These are phyloP conservation scores for Leccinum griseonigrum DNA, from an alignment of 1,284 basidiomycete species.

Conservation along the genomic window DNA sequence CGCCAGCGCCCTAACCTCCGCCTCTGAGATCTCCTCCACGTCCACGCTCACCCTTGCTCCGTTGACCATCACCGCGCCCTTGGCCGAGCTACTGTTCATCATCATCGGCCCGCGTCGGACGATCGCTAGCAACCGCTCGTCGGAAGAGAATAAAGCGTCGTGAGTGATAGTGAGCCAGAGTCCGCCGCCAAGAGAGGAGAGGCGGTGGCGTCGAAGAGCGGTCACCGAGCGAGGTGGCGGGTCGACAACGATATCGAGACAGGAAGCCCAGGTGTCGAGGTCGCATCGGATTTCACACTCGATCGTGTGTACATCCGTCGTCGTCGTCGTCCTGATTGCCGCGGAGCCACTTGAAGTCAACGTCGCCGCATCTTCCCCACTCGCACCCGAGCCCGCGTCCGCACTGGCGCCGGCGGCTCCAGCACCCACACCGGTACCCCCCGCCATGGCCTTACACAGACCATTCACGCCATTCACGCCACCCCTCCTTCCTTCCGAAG, in stretches of 20 bases:
- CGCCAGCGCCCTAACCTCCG: conserved; percentile 82
- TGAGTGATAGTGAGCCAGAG: conserved; percentile 97
- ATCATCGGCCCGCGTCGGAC: conserved; percentile 66
- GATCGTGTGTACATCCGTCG: conserved; percentile 50
- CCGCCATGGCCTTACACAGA: conserved; percentile 10
- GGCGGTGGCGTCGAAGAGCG: conserved; percentile 82
- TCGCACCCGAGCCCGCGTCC: conserved; percentile 5
- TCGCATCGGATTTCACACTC: conserved; percentile 97
- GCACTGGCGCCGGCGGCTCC: conserved; percentile 4
- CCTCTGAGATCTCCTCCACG: conserved; percentile 84
- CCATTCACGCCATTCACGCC: conserved; percentile 26
- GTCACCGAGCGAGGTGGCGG: conserved; percentile 88
- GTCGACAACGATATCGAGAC: conserved; percentile 89
- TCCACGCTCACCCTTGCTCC: conserved; percentile 88
- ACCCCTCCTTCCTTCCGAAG: conserved; percentile 52
- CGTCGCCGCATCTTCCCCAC: conserved; percentile 11
- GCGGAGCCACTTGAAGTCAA: background rate
- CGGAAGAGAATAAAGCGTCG: conserved; percentile 72
- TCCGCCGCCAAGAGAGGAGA: conserved; percentile 88
- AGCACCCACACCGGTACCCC: background rate
- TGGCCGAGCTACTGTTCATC: conserved; percentile 50
- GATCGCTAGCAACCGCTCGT: conserved; percentile 72
- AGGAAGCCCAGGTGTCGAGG: conserved; percentile 86
- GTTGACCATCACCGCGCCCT: conserved; percentile 85
- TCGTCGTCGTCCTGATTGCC: conserved; percentile 11